Percentiles rank a stretch among this genome's conserved stretches.
Evolutionary conservation across 1,139 yeast species (phyloP).

Genomic region (Suzukiozyma palmioleophila): DNA sequence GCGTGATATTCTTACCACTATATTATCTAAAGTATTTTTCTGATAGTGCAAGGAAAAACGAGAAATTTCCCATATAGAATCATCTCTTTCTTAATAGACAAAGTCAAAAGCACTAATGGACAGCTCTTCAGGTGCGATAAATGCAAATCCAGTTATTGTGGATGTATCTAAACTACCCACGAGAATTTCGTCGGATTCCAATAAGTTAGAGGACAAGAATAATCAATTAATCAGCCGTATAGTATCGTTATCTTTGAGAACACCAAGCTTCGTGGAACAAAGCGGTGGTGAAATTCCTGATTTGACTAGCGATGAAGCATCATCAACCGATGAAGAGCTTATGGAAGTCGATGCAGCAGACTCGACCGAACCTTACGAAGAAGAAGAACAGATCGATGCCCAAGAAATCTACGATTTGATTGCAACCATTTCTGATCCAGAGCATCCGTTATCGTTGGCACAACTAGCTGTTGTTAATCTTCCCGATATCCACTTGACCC

Average conservation of each 20-base stretch:
- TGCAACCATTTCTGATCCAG: constrained; percentile 92
- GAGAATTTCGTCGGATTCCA: constrained; percentile 28
- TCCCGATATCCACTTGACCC: constrained; percentile 67
- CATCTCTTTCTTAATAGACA: neutral
- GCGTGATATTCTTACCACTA: too few relatives aligned
- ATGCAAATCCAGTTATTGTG: constrained; percentile 86
- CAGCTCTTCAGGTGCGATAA: constrained; percentile 56
- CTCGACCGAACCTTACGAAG: constrained; percentile 31
- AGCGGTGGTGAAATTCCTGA: constrained; percentile 17
- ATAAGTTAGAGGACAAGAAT: constrained; percentile 8
- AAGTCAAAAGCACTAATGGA: neutral
- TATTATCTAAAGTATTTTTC: neutral
- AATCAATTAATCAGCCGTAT: constrained; percentile 18
- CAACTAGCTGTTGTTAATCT: constrained; percentile 92
- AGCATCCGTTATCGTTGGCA: constrained; percentile 92
- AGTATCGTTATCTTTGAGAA: constrained; percentile 21
- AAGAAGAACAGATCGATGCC: constrained; percentile 68
- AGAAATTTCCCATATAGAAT: neutral
- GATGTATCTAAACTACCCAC: constrained; percentile 77
- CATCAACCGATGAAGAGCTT: constrained; percentile 14
- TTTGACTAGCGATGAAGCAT: constrained; percentile 23
- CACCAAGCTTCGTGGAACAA: constrained; percentile 1
- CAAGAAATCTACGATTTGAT: constrained; percentile 60
- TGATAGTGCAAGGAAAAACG: neutral
- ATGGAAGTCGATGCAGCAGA: constrained; percentile 8